These are phyloP conservation scores for Phlebiopsis flavidoalba DNA, from an alignment of 768 basidiomycete species.

Conservation along the genomic window DNA sequence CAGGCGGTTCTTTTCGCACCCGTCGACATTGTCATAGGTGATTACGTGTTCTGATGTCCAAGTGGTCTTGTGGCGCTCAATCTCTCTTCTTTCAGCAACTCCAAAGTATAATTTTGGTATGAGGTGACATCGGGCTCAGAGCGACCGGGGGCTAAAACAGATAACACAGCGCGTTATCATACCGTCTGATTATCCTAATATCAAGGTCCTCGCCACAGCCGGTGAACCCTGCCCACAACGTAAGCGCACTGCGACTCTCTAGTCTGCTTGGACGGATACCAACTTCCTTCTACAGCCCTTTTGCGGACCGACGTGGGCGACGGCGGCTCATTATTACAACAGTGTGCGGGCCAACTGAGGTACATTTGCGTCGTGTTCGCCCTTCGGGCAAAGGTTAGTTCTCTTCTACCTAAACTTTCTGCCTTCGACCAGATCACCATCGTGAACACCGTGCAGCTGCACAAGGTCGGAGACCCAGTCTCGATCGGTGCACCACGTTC, in stretches of 20 bases:
- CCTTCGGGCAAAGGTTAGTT: background rate
- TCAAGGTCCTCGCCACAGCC: conserved; percentile 48
- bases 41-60: background rate
- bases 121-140: background rate
- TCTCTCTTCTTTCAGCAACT: conserved; percentile 28
- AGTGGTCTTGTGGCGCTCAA: conserved; percentile 2
- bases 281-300: conserved; percentile 20
- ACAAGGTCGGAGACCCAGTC: conserved; percentile 34
- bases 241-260: conserved; percentile 16
- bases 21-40: conserved; percentile 44
- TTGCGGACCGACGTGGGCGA: conserved; percentile 43
- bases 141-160: conserved; percentile 2
- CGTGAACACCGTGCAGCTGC: conserved; percentile 50
- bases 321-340: conserved; percentile 41
- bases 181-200: conserved; percentile 49
- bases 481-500: conserved; percentile 51
- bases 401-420: background rate
- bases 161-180: conserved; percentile 34
- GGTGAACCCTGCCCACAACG: conserved; percentile 55
- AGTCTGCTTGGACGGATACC: background rate
- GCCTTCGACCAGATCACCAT: conserved; percentile 44
- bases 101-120: conserved; percentile 44
- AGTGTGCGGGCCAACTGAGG: conserved; percentile 56
- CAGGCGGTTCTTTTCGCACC: conserved; percentile 40
- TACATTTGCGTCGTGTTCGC: conserved; percentile 10